Conservation (phyloP, 805 yeast species). For the Candida berthetii region DNA sequence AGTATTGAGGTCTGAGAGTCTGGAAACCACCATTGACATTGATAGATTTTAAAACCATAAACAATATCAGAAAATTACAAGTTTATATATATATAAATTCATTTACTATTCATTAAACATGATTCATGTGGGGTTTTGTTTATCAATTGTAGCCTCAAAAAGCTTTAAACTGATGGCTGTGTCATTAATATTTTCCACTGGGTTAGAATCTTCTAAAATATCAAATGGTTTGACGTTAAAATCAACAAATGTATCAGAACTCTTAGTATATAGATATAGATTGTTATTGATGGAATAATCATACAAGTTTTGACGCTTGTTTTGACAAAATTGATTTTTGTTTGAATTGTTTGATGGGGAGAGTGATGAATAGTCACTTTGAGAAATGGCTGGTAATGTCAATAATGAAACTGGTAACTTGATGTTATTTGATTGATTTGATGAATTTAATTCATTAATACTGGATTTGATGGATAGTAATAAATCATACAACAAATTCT, state of each 20-base stretch:
- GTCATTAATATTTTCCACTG: constrained; percentile 41
- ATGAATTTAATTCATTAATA: constrained; percentile 18
- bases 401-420: constrained; percentile 20
- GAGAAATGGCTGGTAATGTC: constrained; percentile 16
- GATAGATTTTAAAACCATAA: constrained; percentile 19
- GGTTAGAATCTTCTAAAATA: constrained; percentile 50
- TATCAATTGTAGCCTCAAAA: constrained; percentile 46
- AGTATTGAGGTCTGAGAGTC: constrained; percentile 21
- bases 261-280: constrained; percentile 21
- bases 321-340: background rate
- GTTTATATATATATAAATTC: too few relatives aligned
- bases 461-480: constrained; percentile 43
- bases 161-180: constrained; percentile 45
- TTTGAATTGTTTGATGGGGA: background rate
- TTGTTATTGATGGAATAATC: constrained; percentile 12
- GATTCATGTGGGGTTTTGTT: constrained; percentile 30
- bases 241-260: constrained; percentile 24
- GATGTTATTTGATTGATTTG: constrained; percentile 18
- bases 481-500: constrained; percentile 54
- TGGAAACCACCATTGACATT: constrained; percentile 40
- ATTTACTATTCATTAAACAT: background rate
- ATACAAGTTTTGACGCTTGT: constrained; percentile 8
- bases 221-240: constrained; percentile 46
- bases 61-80: too few relatives aligned
- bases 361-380: background rate